phyloP scores from a whole-genome alignment of 192 early-diverging fungal species.

The Gamsiella multidivaricata region DNA sequence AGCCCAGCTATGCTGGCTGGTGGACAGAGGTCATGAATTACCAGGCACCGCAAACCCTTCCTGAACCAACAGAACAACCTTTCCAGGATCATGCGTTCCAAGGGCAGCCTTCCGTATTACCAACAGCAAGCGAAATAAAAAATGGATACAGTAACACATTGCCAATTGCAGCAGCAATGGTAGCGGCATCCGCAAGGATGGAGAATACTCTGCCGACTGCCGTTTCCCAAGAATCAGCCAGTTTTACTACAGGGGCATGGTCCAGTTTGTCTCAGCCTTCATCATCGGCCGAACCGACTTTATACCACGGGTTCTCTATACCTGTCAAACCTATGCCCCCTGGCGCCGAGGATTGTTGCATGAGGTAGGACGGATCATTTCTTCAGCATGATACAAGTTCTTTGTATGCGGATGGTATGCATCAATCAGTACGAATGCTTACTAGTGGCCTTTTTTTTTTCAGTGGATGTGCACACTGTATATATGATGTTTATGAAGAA shows the following conservation, averaged over 20 bases:
- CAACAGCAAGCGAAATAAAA: slow-evolving; percentile 13
- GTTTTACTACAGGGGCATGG: slow-evolving; percentile 7
- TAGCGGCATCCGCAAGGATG: not conserved
- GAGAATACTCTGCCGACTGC: slow-evolving; percentile 34
- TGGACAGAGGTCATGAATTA: slow-evolving; percentile 46
- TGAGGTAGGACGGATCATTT: slow-evolving; percentile 34
- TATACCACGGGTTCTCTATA: slow-evolving; percentile 39
- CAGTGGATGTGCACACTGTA: slow-evolving; percentile 47
- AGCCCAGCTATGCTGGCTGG: slow-evolving; percentile 46
- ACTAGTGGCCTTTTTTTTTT: too few relatives aligned
- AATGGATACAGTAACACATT: slow-evolving; percentile 17
- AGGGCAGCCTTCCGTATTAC: slow-evolving; percentile 1
- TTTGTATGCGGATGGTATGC: not conserved
- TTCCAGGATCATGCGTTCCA: slow-evolving; percentile 30
- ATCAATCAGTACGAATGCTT: not conserved
- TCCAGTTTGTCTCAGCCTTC: slow-evolving; percentile 18
- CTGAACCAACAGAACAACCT: slow-evolving; percentile 11
- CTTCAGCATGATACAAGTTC: not conserved
- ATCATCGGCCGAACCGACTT: not conserved
- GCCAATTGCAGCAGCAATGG: not conserved
- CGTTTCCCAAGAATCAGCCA: slow-evolving; percentile 6
- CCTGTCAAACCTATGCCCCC: slow-evolving; percentile 41
- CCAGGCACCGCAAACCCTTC: slow-evolving; percentile 10
- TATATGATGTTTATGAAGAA: slow-evolving; percentile 51
- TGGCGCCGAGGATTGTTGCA: slow-evolving; percentile 49